Percentiles rank a stretch among this genome's conserved stretches.
These are phyloP conservation scores for Orbilia blumenaviensis DNA, from an alignment of 2,329 filamentous ascomycete species.

Conservation along the genomic window DNA sequence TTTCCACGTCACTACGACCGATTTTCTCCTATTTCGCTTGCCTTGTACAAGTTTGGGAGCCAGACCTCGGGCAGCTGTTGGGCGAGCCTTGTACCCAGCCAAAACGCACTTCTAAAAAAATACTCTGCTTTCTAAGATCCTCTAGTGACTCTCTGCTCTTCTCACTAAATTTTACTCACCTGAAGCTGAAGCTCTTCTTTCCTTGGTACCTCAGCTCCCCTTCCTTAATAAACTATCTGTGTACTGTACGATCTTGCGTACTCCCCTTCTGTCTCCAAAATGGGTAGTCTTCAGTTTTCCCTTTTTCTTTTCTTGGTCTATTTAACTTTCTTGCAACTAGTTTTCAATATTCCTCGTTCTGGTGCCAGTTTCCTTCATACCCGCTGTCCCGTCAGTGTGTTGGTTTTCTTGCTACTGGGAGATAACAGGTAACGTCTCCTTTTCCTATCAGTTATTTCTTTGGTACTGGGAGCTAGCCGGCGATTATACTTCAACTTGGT, in stretches of 20 bases:
- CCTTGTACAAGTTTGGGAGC: too few relatives aligned
- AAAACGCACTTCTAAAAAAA: too few relatives aligned
- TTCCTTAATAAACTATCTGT: neutral
- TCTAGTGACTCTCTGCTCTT: neutral
- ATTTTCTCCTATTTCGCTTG: too few relatives aligned
- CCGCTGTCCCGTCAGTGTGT: neutral
- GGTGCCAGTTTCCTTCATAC: neutral
- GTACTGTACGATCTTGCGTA: neutral
- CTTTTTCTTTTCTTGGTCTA: neutral
- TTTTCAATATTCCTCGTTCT: neutral
- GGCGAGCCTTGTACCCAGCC: too few relatives aligned
- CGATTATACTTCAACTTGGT: neutral
- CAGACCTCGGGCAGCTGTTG: too few relatives aligned
- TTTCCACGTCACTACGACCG: too few relatives aligned
- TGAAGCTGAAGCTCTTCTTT: neutral
- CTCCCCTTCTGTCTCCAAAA: neutral
- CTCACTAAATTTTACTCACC: neutral
- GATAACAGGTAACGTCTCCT: conserved; percentile 12
- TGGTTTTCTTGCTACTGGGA: conserved; percentile 2
- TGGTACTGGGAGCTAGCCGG: conserved; percentile 8
- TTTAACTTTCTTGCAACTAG: neutral
- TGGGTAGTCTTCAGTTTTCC: neutral
- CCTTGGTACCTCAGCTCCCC: neutral
- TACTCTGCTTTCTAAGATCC: neutral
- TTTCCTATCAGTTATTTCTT: conserved; percentile 14